Base-by-base conservation (phyloP, 345 rosid genomes). In the Eucalyptus coolabah region DNA sequence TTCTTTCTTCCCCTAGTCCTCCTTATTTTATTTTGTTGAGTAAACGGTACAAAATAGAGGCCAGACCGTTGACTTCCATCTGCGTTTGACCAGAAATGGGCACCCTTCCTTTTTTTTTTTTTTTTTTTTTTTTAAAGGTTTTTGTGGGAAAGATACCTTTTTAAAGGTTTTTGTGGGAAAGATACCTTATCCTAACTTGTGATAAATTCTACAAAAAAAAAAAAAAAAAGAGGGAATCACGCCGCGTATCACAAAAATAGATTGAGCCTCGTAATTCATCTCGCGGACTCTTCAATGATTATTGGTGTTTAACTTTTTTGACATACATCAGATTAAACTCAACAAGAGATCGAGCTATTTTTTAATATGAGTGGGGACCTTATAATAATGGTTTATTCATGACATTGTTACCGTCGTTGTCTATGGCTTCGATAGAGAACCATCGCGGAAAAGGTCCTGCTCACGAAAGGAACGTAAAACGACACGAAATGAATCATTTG, bases 221-320 rank as follows among this genome's bases (percentile, higher is more conserved):
- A n/a, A n/a, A n/a, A n/a, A n/a, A n/a, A 56, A 56, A 24, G 13
- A 56, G 30, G 3, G 63, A 72, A 72, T 11, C 44, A 21, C 6
- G 9, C 42, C 23, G 24, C 59, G 0, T 7, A 53, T 53, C 24
- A 3, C 59, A 53, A 19, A 53, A 3, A 19, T 19, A 53, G 59
- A 8, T 32, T 3, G 7, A 69, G 24, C 2, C 23, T 8, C 1
- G 2, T 32, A 16, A 16, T 6, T 37, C 28, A 2, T 72, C 44
- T 72, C 8, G 11, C 2, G 0, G 11, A 69, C 3, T 32, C 12
- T 6, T 11, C 1, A 69, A 69, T 69, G 24, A 34, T 18, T 18
- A 5, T 18, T 1, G 3, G 10, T 19, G 8, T 18, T 21, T 34
- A 16, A n/a, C 21, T 32, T 32, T n/a, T 32, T 0, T 8, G 1